Base-by-base conservation (phyloP, 306 rosid genomes). In the Cicer cuneatum region DNA sequence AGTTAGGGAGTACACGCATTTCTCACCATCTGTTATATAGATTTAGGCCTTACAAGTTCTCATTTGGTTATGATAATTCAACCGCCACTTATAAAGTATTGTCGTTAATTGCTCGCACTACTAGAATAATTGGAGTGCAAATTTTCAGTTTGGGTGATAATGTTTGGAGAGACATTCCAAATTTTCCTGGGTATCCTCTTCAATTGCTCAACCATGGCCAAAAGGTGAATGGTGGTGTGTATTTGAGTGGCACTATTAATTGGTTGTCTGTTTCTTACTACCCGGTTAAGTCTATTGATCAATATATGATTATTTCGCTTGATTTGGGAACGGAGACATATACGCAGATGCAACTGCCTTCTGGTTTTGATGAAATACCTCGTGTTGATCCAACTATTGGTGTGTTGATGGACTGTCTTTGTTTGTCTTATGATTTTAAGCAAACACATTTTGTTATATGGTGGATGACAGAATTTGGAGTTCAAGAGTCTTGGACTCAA, bases 111-210 rank as follows among this genome's bases (percentile, higher is more conserved):
- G 33, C 33, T 24, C 33, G 4, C 33, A 0, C 4, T 24, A 0
- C 0, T 24, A 24, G 33, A 2, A 24, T 2, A 24, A 24, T 24
- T 24, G 33, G 33, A 24, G 33, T 24, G 33, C 33, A 24, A 24
- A 24, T 24, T 24, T 24, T 63, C 10, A 39, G 35, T 63, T 63
- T 39, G 41, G 13, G 56, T 1, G 4, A 12, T 43, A 45, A 66
- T 45, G 21, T 11, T 45, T 66, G 71, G 69, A 63, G 69, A 39
- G 18, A 1, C 10, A 15, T 63, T 63, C 14, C 15, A 8, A 63
- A 8, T 63, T 63, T 63, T 8, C 14, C 69, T 8, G 29, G 1
- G 8, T 5, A 14, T 39, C 33, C 38, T 12, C 16, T 42, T 43
- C 37, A 10, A 16, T 16, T 52, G 33, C 10, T 16, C 5, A 14